Percentiles rank a stretch among this genome's conserved stretches.
Conservation (phyloP, 169 alveolate genomes). For the Eimeria maxima region DNA sequence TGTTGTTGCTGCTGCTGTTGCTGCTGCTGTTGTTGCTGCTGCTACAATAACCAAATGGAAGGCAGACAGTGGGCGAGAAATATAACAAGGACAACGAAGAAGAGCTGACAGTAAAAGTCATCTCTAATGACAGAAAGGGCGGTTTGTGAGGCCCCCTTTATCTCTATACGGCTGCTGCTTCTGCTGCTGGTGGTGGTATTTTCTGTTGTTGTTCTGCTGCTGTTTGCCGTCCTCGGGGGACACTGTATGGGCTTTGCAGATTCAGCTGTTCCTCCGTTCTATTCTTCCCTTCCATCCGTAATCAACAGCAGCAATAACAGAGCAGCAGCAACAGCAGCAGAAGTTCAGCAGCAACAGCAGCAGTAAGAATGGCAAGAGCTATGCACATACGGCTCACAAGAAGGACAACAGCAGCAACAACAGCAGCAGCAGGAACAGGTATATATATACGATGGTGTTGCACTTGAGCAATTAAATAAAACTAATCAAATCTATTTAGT, state of each 20-base stretch:
- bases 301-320: background rate
- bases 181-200: background rate
- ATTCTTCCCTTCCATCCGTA: background rate
- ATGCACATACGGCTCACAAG: background rate
- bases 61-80: background rate
- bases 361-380: background rate
- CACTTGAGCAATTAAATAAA: background rate
- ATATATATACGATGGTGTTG: background rate
- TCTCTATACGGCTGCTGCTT: background rate
- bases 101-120: background rate
- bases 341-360: too few relatives aligned
- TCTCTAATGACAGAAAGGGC: too few relatives aligned
- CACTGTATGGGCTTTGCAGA: too few relatives aligned
- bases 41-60: background rate
- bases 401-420: conserved; percentile 20
- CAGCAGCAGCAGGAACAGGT: conserved; percentile 21
- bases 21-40: too few relatives aligned
- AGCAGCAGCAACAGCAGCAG: background rate
- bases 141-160: background rate
- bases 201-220: conserved; percentile 12
- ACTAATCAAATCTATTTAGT: background rate
- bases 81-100: too few relatives aligned
- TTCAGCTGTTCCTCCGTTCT: background rate
- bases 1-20: background rate
- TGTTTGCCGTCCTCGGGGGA: background rate